Conservation (phyloP, 257 asterid genomes). For the Anisodus tanguticus region DNA sequence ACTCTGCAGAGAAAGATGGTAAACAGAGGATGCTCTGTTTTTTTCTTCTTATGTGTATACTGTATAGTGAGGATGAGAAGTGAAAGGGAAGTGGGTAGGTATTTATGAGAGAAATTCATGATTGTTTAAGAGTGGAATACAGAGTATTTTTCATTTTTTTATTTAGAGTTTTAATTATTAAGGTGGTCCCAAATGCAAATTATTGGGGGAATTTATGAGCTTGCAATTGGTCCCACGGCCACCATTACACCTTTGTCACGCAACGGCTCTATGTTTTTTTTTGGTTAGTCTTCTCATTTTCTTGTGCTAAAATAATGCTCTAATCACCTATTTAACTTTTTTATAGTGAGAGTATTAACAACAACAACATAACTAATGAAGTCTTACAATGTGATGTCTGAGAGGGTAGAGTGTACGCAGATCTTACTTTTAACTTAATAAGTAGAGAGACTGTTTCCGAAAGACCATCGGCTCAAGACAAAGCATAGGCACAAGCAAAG, state of each 20-base stretch:
- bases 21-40: slow-evolving; percentile 6
- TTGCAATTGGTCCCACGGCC: slow-evolving; percentile 31
- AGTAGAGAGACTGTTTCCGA: no score
- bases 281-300: not conserved
- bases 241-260: not conserved
- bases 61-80: not conserved
- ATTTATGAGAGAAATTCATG: slow-evolving; percentile 37
- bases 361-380: no score
- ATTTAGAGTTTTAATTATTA: not conserved
- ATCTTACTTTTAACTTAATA: no score
- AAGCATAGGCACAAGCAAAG: no score
- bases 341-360: no score
- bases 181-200: slow-evolving; percentile 21
- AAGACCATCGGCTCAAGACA: no score
- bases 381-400: no score
- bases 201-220: slow-evolving; percentile 32
- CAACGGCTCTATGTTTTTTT: slow-evolving; percentile 12
- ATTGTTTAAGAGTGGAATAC: slow-evolving; percentile 26
- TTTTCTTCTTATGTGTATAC: not conserved
- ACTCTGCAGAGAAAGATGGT: not conserved
- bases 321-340: no score
- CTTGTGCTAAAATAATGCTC: not conserved
- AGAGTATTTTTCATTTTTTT: not conserved
- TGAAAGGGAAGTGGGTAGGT: not conserved
- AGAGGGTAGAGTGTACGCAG: no score